Conservation (phyloP, 23 red algal genomes). For the Gracilariopsis chorda region DNA sequence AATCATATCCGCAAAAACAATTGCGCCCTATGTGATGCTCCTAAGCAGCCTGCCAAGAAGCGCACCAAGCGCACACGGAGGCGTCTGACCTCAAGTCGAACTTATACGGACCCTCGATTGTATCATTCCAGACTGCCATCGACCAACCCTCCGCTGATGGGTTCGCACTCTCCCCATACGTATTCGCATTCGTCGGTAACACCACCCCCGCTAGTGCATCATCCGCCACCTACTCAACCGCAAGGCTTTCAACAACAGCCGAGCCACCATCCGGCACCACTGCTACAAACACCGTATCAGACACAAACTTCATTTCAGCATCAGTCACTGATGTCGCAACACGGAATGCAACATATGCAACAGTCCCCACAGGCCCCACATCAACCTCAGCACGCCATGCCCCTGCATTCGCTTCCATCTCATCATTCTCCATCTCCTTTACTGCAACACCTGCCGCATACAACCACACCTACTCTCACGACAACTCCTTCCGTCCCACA, state of each 20-base stretch:
- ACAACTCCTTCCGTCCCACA: not conserved
- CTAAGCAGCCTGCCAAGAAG: slow-evolving; percentile 42
- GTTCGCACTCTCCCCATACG: not conserved
- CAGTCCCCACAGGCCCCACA: not conserved
- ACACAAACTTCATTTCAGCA: not conserved
- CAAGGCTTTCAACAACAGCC: not conserved
- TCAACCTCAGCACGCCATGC: not conserved
- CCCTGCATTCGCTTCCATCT: not conserved
- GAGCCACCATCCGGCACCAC: not conserved
- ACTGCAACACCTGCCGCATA: not conserved
- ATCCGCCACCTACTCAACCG: not conserved
- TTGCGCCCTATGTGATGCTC: slow-evolving; percentile 5
- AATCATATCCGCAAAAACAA: slow-evolving; percentile 58
- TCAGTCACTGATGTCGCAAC: not conserved
- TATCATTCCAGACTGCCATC: not conserved
- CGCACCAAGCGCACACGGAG: slow-evolving; percentile 19
- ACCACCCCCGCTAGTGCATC: not conserved
- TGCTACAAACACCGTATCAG: not conserved
- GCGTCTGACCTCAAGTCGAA: not conserved
- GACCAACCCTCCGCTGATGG: not conserved
- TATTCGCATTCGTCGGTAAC: not conserved
- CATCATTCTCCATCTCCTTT: not conserved
- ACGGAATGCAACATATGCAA: not conserved
- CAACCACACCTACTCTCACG: not conserved
- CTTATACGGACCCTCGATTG: not conserved